Evolutionary conservation across 106 monocot genomes (phyloP).

Genomic region (Hemerocallis citrina): DNA sequence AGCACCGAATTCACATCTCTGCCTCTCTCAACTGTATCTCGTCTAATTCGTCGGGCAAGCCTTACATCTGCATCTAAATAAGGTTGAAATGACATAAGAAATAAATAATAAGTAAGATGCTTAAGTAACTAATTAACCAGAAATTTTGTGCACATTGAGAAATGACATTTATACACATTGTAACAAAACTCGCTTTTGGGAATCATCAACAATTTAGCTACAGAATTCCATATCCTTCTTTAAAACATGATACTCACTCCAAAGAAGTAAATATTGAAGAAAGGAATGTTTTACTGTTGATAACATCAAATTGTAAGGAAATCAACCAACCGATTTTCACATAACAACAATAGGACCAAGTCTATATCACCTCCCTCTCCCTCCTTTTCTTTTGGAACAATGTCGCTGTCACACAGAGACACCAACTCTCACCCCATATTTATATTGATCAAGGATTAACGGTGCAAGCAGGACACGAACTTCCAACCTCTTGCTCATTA

Average conservation of each 20-base stretch:
- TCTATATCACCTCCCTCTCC: too few species aligned
- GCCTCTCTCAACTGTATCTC: conserved; percentile 71
- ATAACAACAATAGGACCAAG: not conserved
- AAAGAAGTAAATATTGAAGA: not conserved
- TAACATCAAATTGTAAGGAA: not conserved
- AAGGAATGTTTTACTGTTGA: not conserved
- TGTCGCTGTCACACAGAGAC: too few species aligned
- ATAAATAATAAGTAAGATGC: not conserved
- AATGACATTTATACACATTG: not conserved
- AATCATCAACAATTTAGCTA: not conserved
- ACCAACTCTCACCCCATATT: too few species aligned
- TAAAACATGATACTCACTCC: not conserved
- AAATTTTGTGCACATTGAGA: not conserved
- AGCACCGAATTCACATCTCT: conserved; percentile 79
- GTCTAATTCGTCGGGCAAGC: conserved; percentile 70
- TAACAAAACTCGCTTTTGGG: not conserved
- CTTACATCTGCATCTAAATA: conserved; percentile 61
- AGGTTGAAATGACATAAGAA: not conserved
- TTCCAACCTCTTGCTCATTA: not conserved
- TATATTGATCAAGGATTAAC: too few species aligned
- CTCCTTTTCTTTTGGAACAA: too few species aligned
- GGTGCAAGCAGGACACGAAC: too few species aligned
- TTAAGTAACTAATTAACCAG: not conserved
- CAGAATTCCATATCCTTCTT: not conserved
- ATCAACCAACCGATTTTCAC: not conserved